Percentiles rank a stretch among this genome's conserved stretches.
phyloP scores from a whole-genome alignment of 2,329 filamentous ascomycete species.

The Aspergillus ochraceoroseus region DNA sequence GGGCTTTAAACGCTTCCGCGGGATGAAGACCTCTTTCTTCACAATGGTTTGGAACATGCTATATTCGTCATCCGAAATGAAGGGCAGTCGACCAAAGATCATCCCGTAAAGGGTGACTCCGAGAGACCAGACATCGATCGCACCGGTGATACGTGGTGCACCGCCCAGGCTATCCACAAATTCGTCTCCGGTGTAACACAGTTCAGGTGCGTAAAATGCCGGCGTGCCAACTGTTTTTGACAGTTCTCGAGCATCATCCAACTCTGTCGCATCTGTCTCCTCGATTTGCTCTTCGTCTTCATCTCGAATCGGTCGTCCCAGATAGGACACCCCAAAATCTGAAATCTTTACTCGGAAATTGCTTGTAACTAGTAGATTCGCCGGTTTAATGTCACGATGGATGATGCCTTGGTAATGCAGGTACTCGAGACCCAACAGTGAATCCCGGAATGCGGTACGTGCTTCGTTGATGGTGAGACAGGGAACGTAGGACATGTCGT shows the following conservation, averaged over 20 bases:
- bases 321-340: constrained; percentile 96
- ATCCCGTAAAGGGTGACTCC: constrained; percentile 95
- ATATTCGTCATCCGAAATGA: constrained; percentile 85
- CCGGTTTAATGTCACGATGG: constrained; percentile 79
- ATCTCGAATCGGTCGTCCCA: constrained; percentile 79
- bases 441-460: constrained; percentile 82
- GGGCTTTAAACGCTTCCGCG: constrained; percentile 72
- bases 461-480: constrained; percentile 83
- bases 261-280: constrained; percentile 77
- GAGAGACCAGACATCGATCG: constrained; percentile 96
- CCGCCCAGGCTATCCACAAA: constrained; percentile 51
- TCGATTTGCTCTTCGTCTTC: constrained; percentile 72
- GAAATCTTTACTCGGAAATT: constrained; percentile 93
- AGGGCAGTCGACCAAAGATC: constrained; percentile 88
- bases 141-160: constrained; percentile 71
- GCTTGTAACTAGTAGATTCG: constrained; percentile 82
- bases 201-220: constrained; percentile 93
- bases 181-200: constrained; percentile 80
- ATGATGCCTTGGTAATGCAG: constrained; percentile 82
- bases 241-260: constrained; percentile 91
- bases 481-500: constrained; percentile 89
- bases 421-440: constrained; percentile 87
- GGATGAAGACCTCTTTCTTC: constrained; percentile 87
- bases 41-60: constrained; percentile 89
- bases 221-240: constrained; percentile 97